Evolutionary conservation across 2,329 filamentous ascomycete species (phyloP).

Genomic region (Seiridium unicorne): DNA sequence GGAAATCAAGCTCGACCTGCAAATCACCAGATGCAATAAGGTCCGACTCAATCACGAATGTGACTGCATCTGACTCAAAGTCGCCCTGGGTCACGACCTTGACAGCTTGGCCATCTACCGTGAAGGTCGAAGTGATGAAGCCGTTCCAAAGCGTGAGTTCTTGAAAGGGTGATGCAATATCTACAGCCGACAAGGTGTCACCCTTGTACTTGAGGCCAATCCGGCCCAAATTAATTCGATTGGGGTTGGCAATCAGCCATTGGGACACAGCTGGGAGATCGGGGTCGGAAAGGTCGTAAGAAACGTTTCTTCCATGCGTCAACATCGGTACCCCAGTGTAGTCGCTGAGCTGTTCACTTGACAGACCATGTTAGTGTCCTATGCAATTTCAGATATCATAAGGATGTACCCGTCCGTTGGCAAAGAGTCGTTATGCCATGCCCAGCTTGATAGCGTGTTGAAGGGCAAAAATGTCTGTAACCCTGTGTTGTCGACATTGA

Average conservation of each 20-base stretch:
- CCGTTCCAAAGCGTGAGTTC: conserved; percentile 36
- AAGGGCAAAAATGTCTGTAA: conserved; percentile 27
- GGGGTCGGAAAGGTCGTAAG: conserved; percentile 35
- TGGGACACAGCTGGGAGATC: conserved; percentile 38
- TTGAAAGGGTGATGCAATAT: conserved; percentile 30
- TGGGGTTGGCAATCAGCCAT: conserved; percentile 51
- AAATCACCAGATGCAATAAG: conserved; percentile 32
- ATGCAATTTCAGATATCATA: background rate
- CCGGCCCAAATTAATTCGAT: conserved; percentile 41
- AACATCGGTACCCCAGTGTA: conserved; percentile 29
- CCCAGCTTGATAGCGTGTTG: conserved; percentile 26
- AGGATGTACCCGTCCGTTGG: conserved; percentile 31
- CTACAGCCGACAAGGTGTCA: conserved; percentile 23
- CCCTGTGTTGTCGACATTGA: conserved; percentile 27
- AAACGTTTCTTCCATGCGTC: conserved; percentile 35
- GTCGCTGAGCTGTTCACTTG: conserved; percentile 25
- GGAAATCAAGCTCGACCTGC: conserved; percentile 39
- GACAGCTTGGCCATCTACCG: conserved; percentile 26
- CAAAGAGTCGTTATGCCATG: conserved; percentile 29
- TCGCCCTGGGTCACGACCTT: conserved; percentile 35
- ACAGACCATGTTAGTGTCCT: background rate
- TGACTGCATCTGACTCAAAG: conserved; percentile 35
- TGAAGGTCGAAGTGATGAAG: conserved; percentile 36
- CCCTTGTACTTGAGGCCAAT: conserved; percentile 37
- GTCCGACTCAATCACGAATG: conserved; percentile 33